phyloP scores from a whole-genome alignment of 257 asterid genomes.

The Fraxinus cuspidata region DNA sequence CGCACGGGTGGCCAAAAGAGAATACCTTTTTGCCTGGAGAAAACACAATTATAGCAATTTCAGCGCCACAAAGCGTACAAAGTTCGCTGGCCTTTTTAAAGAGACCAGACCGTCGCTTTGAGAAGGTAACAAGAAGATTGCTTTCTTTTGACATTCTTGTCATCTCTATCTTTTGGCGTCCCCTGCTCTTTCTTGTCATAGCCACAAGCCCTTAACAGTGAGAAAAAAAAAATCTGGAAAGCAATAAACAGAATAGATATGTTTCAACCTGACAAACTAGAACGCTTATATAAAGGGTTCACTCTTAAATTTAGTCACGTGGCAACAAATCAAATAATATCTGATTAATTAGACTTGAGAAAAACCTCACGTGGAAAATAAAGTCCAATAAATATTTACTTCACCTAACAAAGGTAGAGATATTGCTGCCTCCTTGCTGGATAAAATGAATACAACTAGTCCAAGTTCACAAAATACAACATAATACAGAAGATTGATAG shows the following conservation, averaged over 20 bases:
- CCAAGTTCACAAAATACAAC: too few species aligned
- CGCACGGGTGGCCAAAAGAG: constrained; percentile 47
- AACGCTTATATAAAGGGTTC: background rate
- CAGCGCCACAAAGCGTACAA: constrained; percentile 41
- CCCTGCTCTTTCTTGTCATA: constrained; percentile 42
- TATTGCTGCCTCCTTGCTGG: too few species aligned
- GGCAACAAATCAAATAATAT: background rate
- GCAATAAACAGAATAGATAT: background rate
- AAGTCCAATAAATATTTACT: too few species aligned
- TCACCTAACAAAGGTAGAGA: too few species aligned
- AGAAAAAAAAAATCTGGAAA: background rate
- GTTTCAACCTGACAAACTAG: background rate
- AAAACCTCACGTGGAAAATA: background rate
- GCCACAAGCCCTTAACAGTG: background rate
- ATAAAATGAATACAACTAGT: too few species aligned
- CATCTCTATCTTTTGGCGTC: constrained; percentile 51
- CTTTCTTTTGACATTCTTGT: constrained; percentile 47
- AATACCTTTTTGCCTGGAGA: constrained; percentile 46
- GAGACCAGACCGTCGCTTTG: constrained; percentile 49
- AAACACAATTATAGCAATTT: constrained; percentile 39
- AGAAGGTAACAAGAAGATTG: constrained; percentile 47
- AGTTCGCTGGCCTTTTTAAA: constrained; percentile 49
- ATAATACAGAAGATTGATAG: too few species aligned
- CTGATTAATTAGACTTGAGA: background rate
- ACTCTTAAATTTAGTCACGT: background rate